Evolutionary conservation across 1,139 yeast species (phyloP).

Genomic region (Entelexis paramagnoliae): DNA sequence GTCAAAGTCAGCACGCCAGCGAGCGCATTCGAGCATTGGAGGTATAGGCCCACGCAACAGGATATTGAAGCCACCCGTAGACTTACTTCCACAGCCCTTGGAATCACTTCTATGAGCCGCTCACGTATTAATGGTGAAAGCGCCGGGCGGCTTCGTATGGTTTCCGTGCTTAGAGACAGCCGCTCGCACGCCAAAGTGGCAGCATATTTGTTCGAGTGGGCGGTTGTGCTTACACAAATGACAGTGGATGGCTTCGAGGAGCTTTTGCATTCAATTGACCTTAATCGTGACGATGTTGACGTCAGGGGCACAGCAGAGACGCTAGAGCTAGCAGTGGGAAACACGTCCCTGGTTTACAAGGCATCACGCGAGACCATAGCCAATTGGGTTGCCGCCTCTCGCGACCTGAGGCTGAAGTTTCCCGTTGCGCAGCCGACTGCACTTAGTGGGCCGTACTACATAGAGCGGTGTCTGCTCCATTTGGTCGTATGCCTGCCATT

Average conservation of each 20-base stretch:
- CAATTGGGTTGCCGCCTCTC: constrained; percentile 12
- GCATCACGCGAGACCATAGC: not conserved
- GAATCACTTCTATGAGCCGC: not conserved
- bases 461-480: constrained; percentile 2
- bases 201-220: constrained; percentile 7
- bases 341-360: not conserved
- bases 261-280: constrained; percentile 3
- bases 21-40: not conserved
- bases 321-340: not conserved
- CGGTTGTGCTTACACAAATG: not conserved
- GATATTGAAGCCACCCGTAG: not conserved
- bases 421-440: not conserved
- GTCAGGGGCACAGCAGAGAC: not conserved
- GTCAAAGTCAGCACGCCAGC: not conserved
- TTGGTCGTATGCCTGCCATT: constrained; percentile 12
- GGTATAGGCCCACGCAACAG: not conserved
- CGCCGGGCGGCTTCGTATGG: constrained; percentile 5
- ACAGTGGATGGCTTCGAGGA: constrained; percentile 6
- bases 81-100: not conserved
- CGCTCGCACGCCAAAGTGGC: not conserved
- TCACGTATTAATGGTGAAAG: not conserved
- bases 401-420: not conserved
- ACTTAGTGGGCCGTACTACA: not conserved
- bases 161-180: not conserved
- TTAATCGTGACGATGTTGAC: not conserved